Evolutionary conservation across 208 protist species (phyloP).

Genomic region (Leishmania major): DNA sequence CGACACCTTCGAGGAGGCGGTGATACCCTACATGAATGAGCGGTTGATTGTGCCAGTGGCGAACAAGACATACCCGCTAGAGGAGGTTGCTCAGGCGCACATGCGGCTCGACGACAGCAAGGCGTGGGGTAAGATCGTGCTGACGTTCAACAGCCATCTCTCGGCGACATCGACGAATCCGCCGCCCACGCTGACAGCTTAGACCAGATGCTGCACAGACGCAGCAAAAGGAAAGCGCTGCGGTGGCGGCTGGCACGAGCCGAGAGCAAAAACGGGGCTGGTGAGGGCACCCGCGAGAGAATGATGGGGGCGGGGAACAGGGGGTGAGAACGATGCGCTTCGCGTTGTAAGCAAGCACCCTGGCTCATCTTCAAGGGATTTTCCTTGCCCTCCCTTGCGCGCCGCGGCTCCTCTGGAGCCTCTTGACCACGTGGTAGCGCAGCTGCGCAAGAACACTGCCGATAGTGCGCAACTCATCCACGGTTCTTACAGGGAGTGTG

Average conservation of each 20-base stretch:
- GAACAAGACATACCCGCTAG: slow-evolving; percentile 67
- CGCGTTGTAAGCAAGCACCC: neutral
- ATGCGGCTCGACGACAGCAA: slow-evolving; percentile 54
- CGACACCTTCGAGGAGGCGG: slow-evolving; percentile 52
- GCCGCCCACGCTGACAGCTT: slow-evolving; percentile 1
- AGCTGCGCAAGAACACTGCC: neutral
- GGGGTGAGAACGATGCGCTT: neutral
- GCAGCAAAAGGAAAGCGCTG: neutral
- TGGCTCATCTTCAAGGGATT: neutral
- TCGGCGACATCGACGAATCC: neutral
- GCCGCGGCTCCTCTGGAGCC: neutral
- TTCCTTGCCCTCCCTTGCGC: neutral
- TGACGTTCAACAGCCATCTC: slow-evolving; percentile 42
- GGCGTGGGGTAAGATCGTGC: slow-evolving; percentile 70
- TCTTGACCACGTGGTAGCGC: neutral
- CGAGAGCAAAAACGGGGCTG: neutral
- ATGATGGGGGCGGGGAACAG: neutral
- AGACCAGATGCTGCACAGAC: neutral
- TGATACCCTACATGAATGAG: slow-evolving; percentile 58
- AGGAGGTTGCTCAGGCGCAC: slow-evolving; percentile 73
- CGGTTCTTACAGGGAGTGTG: neutral
- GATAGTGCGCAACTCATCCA: neutral
- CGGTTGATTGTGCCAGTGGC: slow-evolving; percentile 61
- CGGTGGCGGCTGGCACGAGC: neutral
- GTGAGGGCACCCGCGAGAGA: neutral